Conservation (phyloP, 768 basidiomycete species). For the Pholiota microspora region DNA sequence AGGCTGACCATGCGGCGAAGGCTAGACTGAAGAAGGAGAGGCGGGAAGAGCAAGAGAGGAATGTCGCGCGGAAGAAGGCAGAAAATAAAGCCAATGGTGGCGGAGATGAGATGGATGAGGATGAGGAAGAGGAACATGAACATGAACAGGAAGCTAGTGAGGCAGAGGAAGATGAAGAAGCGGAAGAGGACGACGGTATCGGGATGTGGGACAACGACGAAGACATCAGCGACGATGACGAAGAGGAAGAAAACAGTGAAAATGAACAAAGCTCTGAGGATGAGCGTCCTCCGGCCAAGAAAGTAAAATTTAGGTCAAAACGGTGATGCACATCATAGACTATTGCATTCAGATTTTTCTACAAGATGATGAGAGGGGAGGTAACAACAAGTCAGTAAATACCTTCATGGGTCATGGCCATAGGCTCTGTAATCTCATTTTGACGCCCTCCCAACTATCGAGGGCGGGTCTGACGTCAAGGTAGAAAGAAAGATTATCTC, state of each 20-base stretch:
- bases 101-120: slow-evolving; percentile 16
- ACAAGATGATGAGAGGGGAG: slow-evolving; percentile 3
- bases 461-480: slow-evolving; percentile 93
- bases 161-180: slow-evolving; percentile 38
- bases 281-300: slow-evolving; percentile 52
- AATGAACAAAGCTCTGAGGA: slow-evolving; percentile 49
- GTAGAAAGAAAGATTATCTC: slow-evolving; percentile 75
- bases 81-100: slow-evolving; percentile 22
- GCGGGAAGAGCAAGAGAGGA: slow-evolving; percentile 87
- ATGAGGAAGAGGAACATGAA: slow-evolving; percentile 29
- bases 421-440: slow-evolving; percentile 69
- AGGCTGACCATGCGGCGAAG: slow-evolving; percentile 75
- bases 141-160: slow-evolving; percentile 30
- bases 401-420: slow-evolving; percentile 34
- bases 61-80: slow-evolving; percentile 82
- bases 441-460: slow-evolving; percentile 91
- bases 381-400: slow-evolving; percentile 1
- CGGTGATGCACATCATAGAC: slow-evolving; percentile 26
- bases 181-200: slow-evolving; percentile 41
- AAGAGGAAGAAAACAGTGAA: slow-evolving; percentile 33
- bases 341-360: slow-evolving; percentile 10
- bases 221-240: slow-evolving; percentile 56
- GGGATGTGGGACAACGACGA: slow-evolving; percentile 56
- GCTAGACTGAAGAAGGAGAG: slow-evolving; percentile 74
- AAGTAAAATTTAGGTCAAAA: slow-evolving; percentile 47